phyloP scores from a whole-genome alignment of 2,329 filamentous ascomycete species.

The Ophiostoma triangulosporum region DNA sequence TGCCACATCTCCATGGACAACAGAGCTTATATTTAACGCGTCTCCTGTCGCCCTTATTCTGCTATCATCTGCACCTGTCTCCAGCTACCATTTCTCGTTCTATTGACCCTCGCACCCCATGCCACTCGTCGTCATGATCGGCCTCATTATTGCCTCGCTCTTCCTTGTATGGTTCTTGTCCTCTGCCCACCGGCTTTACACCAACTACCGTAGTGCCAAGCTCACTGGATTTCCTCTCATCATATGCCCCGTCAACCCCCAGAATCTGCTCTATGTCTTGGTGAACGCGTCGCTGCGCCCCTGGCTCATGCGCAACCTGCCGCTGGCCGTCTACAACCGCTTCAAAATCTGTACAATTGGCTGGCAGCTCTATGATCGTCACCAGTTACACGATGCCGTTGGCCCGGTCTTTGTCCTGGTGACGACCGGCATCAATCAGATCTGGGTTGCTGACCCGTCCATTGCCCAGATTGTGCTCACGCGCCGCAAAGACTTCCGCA shows the following conservation, averaged over 20 bases:
- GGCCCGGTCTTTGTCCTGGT: conserved; percentile 21
- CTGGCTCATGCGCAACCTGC: conserved; percentile 3
- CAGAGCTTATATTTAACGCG: too few relatives aligned
- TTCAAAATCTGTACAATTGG: conserved; percentile 16
- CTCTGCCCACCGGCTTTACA: background rate
- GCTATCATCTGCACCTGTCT: too few relatives aligned
- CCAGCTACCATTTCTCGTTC: too few relatives aligned
- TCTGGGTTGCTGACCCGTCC: conserved; percentile 20
- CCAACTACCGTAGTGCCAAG: conserved; percentile 8
- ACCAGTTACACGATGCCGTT: conserved; percentile 16
- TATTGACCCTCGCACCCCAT: too few relatives aligned
- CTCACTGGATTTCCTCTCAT: conserved; percentile 3
- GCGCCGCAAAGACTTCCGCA: conserved; percentile 23
- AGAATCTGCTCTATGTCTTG: conserved; percentile 7
- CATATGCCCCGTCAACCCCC: conserved; percentile 5
- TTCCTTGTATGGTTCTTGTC: conserved; percentile 4
- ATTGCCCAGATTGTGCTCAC: conserved; percentile 20
- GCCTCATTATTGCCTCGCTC: background rate
- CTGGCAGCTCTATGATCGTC: conserved; percentile 22
- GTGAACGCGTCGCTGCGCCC: conserved; percentile 4
- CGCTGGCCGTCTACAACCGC: conserved; percentile 2
- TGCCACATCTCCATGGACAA: background rate
- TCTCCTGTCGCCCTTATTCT: too few relatives aligned
- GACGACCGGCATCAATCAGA: conserved; percentile 14
- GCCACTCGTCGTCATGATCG: background rate